Percentiles rank a stretch among this genome's conserved stretches.
These are phyloP conservation scores for Silene coronaria DNA, from an alignment of 179 eudicot genomes.

Conservation along the genomic window DNA sequence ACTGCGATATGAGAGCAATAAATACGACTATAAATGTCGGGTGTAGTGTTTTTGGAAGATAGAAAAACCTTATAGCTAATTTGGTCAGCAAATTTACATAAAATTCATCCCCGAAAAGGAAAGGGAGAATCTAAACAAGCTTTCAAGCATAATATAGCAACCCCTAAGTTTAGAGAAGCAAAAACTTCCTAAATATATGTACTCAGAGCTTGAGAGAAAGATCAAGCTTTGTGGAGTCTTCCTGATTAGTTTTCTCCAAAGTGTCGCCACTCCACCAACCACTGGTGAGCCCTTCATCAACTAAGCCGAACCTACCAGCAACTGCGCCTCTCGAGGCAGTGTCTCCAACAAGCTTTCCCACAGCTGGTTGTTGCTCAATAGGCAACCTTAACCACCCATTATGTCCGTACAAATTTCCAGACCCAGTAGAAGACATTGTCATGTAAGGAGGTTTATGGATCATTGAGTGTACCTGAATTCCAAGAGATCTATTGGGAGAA, in stretches of 20 bases:
- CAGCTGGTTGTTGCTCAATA: slow-evolving; percentile 55
- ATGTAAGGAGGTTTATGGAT: slow-evolving; percentile 42
- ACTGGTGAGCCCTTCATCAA: slow-evolving; percentile 26
- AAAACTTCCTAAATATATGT: not conserved
- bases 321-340: slow-evolving; percentile 25
- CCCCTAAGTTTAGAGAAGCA: slow-evolving; percentile 21
- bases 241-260: slow-evolving; percentile 32
- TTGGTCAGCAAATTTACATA: slow-evolving; percentile 34
- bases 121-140: slow-evolving; percentile 25
- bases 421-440: slow-evolving; percentile 30
- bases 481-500: slow-evolving; percentile 40
- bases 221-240: slow-evolving; percentile 55
- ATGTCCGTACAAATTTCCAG: slow-evolving; percentile 46
- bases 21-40: slow-evolving; percentile 8
- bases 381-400: slow-evolving; percentile 53
- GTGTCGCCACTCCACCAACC: slow-evolving; percentile 42
- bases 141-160: slow-evolving; percentile 33
- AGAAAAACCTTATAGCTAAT: slow-evolving; percentile 21
- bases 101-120: slow-evolving; percentile 23
- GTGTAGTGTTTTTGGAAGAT: slow-evolving; percentile 9
- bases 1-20: slow-evolving; percentile 4
- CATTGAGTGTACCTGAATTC: slow-evolving; percentile 69
- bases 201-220: slow-evolving; percentile 66
- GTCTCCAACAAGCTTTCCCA: slow-evolving; percentile 42
- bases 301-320: slow-evolving; percentile 28